Evolutionary conservation across 164 flowering plant species (phyloP), one percentile per base, ranked within the genome.

Genomic region (Macadamia integrifolia): DNA sequence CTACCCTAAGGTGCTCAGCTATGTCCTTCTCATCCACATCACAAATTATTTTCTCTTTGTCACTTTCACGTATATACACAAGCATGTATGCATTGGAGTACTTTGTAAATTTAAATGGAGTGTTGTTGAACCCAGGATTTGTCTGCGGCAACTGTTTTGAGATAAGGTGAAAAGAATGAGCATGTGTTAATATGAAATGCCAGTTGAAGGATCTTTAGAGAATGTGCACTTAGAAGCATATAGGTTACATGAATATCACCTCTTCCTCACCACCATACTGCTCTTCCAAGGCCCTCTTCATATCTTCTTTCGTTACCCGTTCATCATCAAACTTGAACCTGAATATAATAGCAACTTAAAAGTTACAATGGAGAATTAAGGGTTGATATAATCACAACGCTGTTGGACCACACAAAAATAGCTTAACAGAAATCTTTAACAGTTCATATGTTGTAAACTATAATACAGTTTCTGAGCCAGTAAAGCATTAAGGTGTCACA

Each of bases 11-110:
- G 69, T 90, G 96, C 69, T 86, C 96, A 1, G 96, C 96, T 72
- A 92, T 90, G 77, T 92, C 98, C 65, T 87, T 90, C 80, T 91
- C 92, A 72, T 86, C 94, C 60, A 89, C 97, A 74, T 85, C 75
- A 72, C 97, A 91, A 55, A 91, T 82, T 49, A 91, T 88, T 71
- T 91, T 91, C 50, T 89, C 95, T 74, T 86, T 89, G 77, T 91
- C 97, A 83, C 95, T 84, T 68, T 91, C 95, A 52, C 97, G 89
- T 71, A 91, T 85, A 71, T 91, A 91, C 64, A 91, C 97, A 77
- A 91, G 93, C 97, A 91, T 91, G 80, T 91, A 91, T 14, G 97
- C 97, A 85, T 88, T 91, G 60, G 95, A 90, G 66, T 92, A 91
- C 71, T 90, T 92, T 4, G 98, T 90, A 71, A 92, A 90, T 75